Evolutionary conservation across 1,139 yeast genomes (phyloP).

Genomic region (Insectozyma bohioensis): DNA sequence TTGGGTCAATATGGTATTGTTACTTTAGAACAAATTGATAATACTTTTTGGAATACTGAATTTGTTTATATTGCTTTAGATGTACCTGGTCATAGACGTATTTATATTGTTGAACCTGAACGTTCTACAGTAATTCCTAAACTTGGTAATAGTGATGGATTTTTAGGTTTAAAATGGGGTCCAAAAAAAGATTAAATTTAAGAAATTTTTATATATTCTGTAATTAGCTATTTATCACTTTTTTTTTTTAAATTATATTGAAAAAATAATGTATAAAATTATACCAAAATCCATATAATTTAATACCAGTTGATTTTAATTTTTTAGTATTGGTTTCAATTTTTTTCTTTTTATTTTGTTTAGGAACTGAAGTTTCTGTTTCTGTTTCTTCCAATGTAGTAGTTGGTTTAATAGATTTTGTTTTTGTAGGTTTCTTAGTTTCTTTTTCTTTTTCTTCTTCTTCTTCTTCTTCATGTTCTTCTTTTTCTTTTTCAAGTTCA

Average conservation of each 20-base stretch:
- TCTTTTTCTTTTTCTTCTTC: slow-evolving; percentile 2
- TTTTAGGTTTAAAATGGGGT: slow-evolving; percentile 85
- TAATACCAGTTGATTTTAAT: slow-evolving; percentile 4
- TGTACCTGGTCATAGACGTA: slow-evolving; percentile 66
- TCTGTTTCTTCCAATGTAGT: not conserved
- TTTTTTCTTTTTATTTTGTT: not conserved
- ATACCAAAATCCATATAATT: slow-evolving; percentile 1
- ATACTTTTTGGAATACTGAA: slow-evolving; percentile 65
- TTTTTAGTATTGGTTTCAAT: not conserved
- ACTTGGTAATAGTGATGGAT: slow-evolving; percentile 45
- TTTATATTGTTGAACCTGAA: slow-evolving; percentile 74
- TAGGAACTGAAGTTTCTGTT: not conserved
- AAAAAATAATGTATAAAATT: slow-evolving; percentile 4
- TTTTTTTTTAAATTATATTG: not conserved
- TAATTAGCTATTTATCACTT: not conserved
- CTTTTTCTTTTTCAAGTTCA: not conserved
- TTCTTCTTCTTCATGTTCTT: slow-evolving; percentile 2
- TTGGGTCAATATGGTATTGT: slow-evolving; percentile 60
- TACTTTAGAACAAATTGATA: slow-evolving; percentile 74
- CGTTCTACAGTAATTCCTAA: slow-evolving; percentile 45
- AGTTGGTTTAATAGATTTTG: no score
- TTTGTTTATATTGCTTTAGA: slow-evolving; percentile 76
- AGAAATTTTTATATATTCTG: not conserved
- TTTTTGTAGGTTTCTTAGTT: not conserved
- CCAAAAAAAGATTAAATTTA: slow-evolving; percentile 60